Conservation (phyloP, 2,329 filamentous ascomycete genomes). For the Fusarium pseudoanthophilum region DNA sequence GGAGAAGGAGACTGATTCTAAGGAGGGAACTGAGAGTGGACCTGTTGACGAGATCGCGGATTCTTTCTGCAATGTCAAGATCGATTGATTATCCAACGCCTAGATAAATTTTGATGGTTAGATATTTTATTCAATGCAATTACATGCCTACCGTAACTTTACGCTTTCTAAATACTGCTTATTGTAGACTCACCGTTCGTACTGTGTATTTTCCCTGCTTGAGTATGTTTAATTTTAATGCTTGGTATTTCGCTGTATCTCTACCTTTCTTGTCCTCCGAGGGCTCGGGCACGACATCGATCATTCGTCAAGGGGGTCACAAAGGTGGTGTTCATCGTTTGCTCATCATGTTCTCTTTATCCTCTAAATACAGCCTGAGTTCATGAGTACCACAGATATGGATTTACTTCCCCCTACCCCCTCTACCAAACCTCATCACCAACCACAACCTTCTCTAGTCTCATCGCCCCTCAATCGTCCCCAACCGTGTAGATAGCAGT, state of each 20-base stretch:
- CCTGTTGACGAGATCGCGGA: accelerated
- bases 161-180: too few species aligned
- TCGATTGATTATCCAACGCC: background rate
- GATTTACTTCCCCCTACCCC: accelerated
- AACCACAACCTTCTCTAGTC: accelerated
- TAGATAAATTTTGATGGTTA: background rate
- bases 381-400: background rate
- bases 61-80: background rate
- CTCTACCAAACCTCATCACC: background rate
- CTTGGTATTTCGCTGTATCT: background rate
- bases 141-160: accelerated
- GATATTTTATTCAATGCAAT: background rate
- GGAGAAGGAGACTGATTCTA: background rate
- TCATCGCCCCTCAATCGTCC: background rate
- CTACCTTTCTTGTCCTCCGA: accelerated
- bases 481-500: background rate
- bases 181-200: too few species aligned
- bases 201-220: too few species aligned
- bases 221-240: too few species aligned
- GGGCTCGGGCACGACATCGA: accelerated
- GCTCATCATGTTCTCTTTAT: too few species aligned
- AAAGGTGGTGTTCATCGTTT: too few species aligned
- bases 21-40: accelerated
- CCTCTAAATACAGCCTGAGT: too few species aligned
- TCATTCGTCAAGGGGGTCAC: too few species aligned